Percentiles rank a stretch among this genome's conserved stretches.
Evolutionary conservation across 306 rosid genomes (phyloP).

Genomic region (Casuarina equisetifolia): DNA sequence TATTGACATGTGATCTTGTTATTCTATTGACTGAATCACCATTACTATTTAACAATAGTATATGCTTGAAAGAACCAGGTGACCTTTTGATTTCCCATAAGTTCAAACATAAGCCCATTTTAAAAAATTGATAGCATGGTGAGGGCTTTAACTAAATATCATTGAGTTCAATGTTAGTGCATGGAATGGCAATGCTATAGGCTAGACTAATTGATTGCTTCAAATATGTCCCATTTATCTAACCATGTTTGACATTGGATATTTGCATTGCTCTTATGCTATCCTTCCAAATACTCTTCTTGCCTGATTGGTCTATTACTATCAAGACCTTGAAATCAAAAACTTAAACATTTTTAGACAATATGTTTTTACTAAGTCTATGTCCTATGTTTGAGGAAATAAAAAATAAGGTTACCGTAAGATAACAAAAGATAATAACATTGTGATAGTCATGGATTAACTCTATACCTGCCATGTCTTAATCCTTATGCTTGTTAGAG

Average conservation of each 20-base stretch:
- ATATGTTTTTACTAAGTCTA: constrained; percentile 78
- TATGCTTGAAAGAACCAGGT: constrained; percentile 62
- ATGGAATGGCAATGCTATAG: constrained; percentile 74
- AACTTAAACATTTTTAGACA: constrained; percentile 74
- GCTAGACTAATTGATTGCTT: constrained; percentile 70
- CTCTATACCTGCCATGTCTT: constrained; percentile 93
- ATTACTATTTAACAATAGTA: constrained; percentile 73
- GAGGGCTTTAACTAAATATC: constrained; percentile 71
- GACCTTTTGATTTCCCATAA: constrained; percentile 76
- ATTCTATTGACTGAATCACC: constrained; percentile 49
- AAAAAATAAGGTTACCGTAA: not conserved
- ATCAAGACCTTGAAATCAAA: constrained; percentile 68
- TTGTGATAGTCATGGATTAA: not conserved
- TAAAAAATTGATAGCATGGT: constrained; percentile 23
- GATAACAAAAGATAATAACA: not conserved
- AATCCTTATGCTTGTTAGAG: constrained; percentile 82
- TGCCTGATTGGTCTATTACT: constrained; percentile 87
- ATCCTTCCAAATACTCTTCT: constrained; percentile 76
- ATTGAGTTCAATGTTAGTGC: constrained; percentile 68
- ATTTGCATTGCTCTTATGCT: constrained; percentile 60
- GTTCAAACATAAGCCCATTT: constrained; percentile 61
- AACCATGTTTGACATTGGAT: constrained; percentile 56
- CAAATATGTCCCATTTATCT: constrained; percentile 58
- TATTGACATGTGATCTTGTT: constrained; percentile 57
- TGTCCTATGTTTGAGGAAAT: constrained; percentile 57